phyloP scores from a whole-genome alignment of 768 basidiomycete genomes.

The Crassisporium funariophilum region DNA sequence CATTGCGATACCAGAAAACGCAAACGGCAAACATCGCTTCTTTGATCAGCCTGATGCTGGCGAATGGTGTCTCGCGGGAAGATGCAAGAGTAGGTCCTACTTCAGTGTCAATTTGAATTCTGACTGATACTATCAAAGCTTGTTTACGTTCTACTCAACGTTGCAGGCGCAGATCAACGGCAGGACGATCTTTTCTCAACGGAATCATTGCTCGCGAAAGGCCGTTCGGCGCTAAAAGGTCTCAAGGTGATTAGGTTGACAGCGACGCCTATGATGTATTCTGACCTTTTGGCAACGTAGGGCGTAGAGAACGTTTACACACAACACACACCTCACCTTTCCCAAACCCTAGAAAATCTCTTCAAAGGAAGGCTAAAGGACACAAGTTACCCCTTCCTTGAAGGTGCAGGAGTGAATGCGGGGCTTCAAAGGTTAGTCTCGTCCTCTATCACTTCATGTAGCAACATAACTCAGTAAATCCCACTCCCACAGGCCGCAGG shows the following conservation, averaged over 20 bases:
- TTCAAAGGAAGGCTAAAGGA: constrained; percentile 87
- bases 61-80: constrained; percentile 75
- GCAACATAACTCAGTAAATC: not conserved
- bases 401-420: constrained; percentile 64
- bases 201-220: constrained; percentile 91
- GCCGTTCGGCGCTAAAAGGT: constrained; percentile 92
- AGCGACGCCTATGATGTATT: not conserved
- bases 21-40: constrained; percentile 80
- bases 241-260: constrained; percentile 70
- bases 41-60: constrained; percentile 71
- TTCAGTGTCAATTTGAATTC: constrained; percentile 12
- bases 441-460: not conserved
- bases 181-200: constrained; percentile 98
- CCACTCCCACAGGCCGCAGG: constrained; percentile 70
- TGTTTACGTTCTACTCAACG: constrained; percentile 90
- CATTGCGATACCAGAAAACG: constrained; percentile 91
- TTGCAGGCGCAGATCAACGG: constrained; percentile 93
- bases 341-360: constrained; percentile 88
- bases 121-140: constrained; percentile 50
- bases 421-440: constrained; percentile 70
- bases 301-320: constrained; percentile 99
- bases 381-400: constrained; percentile 86
- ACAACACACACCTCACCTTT: constrained; percentile 92
- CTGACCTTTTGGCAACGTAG: constrained; percentile 37
- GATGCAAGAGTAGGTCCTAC: constrained; percentile 62